A percentile compares a stretch with the other conserved stretches of the same genome.
Evolutionary conservation across 768 basidiomycete species (phyloP).

Genomic region (Boletus coccyginus): DNA sequence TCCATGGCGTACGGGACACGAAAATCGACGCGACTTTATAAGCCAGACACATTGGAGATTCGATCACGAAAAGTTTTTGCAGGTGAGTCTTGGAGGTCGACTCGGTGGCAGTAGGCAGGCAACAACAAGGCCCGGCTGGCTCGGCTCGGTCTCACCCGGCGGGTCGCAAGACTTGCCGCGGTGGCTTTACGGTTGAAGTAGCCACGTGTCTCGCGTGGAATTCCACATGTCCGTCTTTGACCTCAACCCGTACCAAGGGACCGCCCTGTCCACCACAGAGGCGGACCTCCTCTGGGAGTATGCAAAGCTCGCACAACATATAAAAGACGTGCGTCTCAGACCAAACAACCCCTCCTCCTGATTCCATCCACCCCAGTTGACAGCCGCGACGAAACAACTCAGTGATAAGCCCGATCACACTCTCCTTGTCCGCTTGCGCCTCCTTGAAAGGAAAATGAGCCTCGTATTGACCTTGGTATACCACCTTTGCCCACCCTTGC

Average conservation of each 20-base stretch:
- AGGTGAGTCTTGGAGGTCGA: too few species aligned
- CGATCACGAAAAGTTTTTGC: too few species aligned
- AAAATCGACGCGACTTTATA: not conserved
- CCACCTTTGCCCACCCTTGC: not conserved
- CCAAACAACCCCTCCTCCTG: not conserved
- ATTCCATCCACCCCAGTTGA: slow-evolving; percentile 43
- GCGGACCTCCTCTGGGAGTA: slow-evolving; percentile 91
- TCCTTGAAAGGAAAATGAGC: slow-evolving; percentile 92
- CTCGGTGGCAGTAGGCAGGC: too few species aligned
- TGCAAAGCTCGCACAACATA: slow-evolving; percentile 77
- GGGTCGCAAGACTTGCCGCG: too few species aligned
- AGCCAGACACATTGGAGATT: not conserved
- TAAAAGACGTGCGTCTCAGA: slow-evolving; percentile 61
- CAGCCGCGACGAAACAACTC: slow-evolving; percentile 64
- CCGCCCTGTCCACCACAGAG: slow-evolving; percentile 63
- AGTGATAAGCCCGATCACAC: slow-evolving; percentile 74
- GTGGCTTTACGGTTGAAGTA: too few species aligned
- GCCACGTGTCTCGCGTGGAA: not conserved
- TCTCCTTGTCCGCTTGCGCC: slow-evolving; percentile 71
- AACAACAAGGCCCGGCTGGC: too few species aligned
- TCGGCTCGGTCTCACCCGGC: too few species aligned
- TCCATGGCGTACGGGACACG: not conserved
- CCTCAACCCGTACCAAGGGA: slow-evolving; percentile 63
- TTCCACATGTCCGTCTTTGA: slow-evolving; percentile 31
- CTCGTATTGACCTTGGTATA: slow-evolving; percentile 86